Conservation (phyloP, 2,329 filamentous ascomycete species). For the Stagonosporopsis cucurbitacearum region DNA sequence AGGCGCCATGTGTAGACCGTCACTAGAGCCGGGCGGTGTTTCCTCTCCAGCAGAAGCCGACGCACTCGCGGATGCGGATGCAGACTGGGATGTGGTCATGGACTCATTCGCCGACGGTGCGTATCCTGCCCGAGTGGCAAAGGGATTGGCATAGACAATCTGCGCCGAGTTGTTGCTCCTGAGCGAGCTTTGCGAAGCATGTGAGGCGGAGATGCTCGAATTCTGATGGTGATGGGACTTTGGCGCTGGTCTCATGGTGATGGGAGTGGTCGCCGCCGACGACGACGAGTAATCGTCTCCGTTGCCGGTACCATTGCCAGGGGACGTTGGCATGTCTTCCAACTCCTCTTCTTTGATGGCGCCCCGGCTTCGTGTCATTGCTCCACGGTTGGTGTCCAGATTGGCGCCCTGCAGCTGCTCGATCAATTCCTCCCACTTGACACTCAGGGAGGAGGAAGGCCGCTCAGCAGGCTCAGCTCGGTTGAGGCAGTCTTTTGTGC, state of each 20-base stretch:
- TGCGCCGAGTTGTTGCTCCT: conserved; percentile 38
- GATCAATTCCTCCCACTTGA: conserved; percentile 61
- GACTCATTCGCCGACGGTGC: conserved; percentile 35
- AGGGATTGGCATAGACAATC: conserved; percentile 35
- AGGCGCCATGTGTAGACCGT: conserved; percentile 45
- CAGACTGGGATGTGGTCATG: conserved; percentile 33
- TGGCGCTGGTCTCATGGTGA: conserved; percentile 42
- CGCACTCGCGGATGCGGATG: conserved; percentile 40
- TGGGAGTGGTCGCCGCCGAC: conserved; percentile 42
- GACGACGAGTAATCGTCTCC: conserved; percentile 39
- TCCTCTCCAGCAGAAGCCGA: conserved; percentile 45
- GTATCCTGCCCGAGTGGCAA: conserved; percentile 31
- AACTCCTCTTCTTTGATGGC: conserved; percentile 36
- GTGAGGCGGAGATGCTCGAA: conserved; percentile 42
- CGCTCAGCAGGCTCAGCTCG: conserved; percentile 61
- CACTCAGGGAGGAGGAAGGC: conserved; percentile 55
- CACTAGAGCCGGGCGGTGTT: conserved; percentile 46
- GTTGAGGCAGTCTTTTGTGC: conserved; percentile 58
- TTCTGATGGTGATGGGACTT: conserved; percentile 41
- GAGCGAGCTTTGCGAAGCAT: conserved; percentile 42
- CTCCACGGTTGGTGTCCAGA: conserved; percentile 41
- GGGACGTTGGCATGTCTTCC: conserved; percentile 34
- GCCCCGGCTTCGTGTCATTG: conserved; percentile 40
- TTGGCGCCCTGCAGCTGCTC: conserved; percentile 52
- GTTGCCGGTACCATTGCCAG: conserved; percentile 29